These are phyloP conservation scores for Ogataea paraovalis DNA, from an alignment of 805 yeast genomes.

Conservation along the genomic window DNA sequence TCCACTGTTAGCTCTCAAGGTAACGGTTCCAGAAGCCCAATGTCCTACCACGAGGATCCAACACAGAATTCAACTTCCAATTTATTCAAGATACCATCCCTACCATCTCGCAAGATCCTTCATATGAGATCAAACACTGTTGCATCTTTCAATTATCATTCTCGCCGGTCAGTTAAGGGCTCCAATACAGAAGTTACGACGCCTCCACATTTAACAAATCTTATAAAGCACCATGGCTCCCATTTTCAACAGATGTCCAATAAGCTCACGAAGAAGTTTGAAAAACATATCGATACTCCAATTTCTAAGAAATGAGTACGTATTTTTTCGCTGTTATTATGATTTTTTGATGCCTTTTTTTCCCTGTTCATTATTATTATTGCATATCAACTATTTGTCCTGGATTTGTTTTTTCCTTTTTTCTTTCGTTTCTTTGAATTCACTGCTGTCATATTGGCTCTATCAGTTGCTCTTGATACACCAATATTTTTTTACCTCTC, in stretches of 20 bases:
- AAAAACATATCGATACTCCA: conserved; percentile 31
- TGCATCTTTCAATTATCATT: conserved; percentile 14
- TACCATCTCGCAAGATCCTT: conserved; percentile 14
- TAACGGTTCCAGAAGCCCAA: neutral
- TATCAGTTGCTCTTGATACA: neutral
- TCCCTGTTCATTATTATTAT: neutral
- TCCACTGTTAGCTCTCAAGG: neutral
- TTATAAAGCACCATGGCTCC: neutral
- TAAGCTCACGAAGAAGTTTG: conserved; percentile 17
- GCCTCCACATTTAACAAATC: conserved; percentile 12
- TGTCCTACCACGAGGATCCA: too few species aligned
- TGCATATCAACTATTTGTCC: neutral
- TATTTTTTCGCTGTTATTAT: too few species aligned
- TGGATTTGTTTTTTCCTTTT: too few species aligned
- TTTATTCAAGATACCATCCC: conserved; percentile 18
- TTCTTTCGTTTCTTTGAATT: too few species aligned
- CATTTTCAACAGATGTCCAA: conserved; percentile 6
- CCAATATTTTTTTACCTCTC: too few species aligned
- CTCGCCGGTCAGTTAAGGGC: neutral
- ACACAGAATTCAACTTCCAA: too few species aligned
- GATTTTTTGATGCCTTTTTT: too few species aligned
- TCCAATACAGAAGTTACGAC: neutral
- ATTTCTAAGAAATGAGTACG: conserved; percentile 16
- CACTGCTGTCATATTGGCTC: neutral
- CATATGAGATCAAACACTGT: conserved; percentile 28